Conservation (phyloP, 192 early-diverging fungal genomes). For the Coemansia biformis region DNA sequence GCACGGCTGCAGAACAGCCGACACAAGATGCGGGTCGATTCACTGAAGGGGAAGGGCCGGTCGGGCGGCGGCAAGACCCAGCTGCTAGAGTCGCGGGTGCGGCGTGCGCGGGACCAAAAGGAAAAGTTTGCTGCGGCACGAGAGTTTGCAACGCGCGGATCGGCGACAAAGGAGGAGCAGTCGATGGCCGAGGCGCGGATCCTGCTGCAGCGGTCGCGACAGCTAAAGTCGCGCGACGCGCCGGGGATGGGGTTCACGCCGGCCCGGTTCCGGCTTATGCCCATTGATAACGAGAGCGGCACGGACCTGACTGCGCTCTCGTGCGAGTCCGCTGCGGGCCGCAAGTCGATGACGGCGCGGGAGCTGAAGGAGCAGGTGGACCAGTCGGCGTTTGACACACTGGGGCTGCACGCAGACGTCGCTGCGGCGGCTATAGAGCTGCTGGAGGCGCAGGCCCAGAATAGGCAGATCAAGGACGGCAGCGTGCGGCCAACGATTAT, state of each 20-base stretch:
- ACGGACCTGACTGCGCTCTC: slow-evolving; percentile 30
- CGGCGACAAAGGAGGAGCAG: slow-evolving; percentile 14
- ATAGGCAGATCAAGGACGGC: slow-evolving; percentile 6
- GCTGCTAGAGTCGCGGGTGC: slow-evolving; percentile 28
- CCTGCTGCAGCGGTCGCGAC: slow-evolving; percentile 27
- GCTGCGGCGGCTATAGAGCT: slow-evolving; percentile 36
- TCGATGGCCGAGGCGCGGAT: slow-evolving; percentile 30
- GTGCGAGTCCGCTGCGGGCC: not conserved
- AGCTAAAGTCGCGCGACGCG: slow-evolving; percentile 16
- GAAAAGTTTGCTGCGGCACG: slow-evolving; percentile 24
- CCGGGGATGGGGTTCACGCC: slow-evolving; percentile 58
- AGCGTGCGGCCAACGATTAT: slow-evolving; percentile 68
- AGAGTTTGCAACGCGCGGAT: slow-evolving; percentile 18
- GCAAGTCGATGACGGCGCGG: slow-evolving; percentile 6
- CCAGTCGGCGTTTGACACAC: slow-evolving; percentile 51
- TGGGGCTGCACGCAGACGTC: slow-evolving; percentile 60
- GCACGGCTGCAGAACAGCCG: slow-evolving; percentile 14
- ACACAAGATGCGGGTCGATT: slow-evolving; percentile 19
- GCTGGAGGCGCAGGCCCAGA: slow-evolving; percentile 18
- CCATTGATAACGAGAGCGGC: slow-evolving; percentile 53
- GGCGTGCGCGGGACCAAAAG: slow-evolving; percentile 28
- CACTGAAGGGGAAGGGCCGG: slow-evolving; percentile 15
- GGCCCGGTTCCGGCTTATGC: slow-evolving; percentile 55
- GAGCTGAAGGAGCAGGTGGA: slow-evolving; percentile 17
- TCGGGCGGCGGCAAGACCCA: slow-evolving; percentile 31